A percentile compares a stretch with the other conserved stretches of the same genome.
Conservation (phyloP, 345 rosid species). For the Eucalyptus grandis region DNA sequence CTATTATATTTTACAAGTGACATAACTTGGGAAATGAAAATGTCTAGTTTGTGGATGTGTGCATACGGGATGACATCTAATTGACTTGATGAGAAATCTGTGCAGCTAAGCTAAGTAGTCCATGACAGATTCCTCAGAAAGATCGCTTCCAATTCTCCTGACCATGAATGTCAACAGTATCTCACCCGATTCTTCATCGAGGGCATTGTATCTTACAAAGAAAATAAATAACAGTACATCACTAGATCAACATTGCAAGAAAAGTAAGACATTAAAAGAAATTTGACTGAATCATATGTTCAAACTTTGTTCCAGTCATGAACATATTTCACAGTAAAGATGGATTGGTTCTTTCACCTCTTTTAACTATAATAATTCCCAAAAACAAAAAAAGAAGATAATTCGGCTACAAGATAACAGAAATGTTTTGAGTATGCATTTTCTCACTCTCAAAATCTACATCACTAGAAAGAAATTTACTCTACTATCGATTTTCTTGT, state of each 20-base stretch:
- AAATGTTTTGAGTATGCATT: not conserved
- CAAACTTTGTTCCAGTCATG: too few relatives aligned
- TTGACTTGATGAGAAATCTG: slow-evolving; percentile 17
- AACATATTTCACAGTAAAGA: not conserved
- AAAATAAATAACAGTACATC: not conserved
- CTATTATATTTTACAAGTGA: not conserved
- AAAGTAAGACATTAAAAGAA: not conserved
- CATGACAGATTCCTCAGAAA: slow-evolving; percentile 22
- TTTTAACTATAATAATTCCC: not conserved
- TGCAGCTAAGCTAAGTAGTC: slow-evolving; percentile 23
- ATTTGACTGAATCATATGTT: not conserved
- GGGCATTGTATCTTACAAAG: slow-evolving; percentile 10
- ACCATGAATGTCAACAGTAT: slow-evolving; percentile 75
- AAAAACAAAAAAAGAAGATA: not conserved
- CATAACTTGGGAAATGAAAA: not conserved
- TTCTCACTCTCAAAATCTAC: not conserved
- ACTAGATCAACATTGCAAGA: not conserved
- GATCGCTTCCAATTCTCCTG: slow-evolving; percentile 21
- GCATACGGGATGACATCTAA: not conserved
- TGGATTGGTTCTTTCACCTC: not conserved
- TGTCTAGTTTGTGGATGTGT: not conserved
- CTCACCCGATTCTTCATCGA: slow-evolving; percentile 51
- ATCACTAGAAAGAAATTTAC: not conserved
- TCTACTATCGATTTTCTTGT: not conserved
- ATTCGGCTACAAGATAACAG: not conserved